Base-by-base conservation (phyloP, 2,329 filamentous ascomycete genomes). In the Tolypocladium inflatum region DNA sequence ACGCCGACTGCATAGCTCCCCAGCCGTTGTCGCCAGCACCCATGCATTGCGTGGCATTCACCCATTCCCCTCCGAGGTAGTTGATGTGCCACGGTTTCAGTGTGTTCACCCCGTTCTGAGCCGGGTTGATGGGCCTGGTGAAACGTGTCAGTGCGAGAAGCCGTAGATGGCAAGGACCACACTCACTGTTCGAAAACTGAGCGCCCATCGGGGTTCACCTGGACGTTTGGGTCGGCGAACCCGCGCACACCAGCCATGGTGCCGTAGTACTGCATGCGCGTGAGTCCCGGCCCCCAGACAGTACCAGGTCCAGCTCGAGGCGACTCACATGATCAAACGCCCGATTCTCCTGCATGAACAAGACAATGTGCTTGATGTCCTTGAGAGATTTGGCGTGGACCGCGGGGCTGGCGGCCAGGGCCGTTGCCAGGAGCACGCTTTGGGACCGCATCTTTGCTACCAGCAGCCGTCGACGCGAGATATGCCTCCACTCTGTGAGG, bases 341-440 rank as follows among this genome's bases (percentile, higher is more conserved):
- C 17, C 69, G 62, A 55, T 71, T 71, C 58, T 71, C 78, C 63
- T 82, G 79, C 80, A 82, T 83, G 63, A 82, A 80, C 41, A 83
- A 74, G n/a, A 83, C 74, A 41, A 82, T 79, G 74, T 82, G 80
- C 57, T 82, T 76, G 59, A 82, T 77, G 57, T 82, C 79, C 33
- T 71, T 72, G 39, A 80, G 68, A 9, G 76, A 77, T 2, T 71
- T 73, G 6, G 71, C 75, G 15, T 52, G 19, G 3, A 61, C 59
- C 4, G 59, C 62, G 35, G 64, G 63, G 19, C 51, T 48, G 41
- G 54, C 58, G 54, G 62, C 63, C 60, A 69, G 21, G 43, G 58
- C 54, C 33, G 54, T 13, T n/a, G 48, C 35, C n/a, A 48, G 13
- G 6, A 43, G 6, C 26, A 51, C 21, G 42, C 8, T 7, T 21